Evolutionary conservation across 805 yeast species (phyloP), one percentile per base, ranked within the genome.

Genomic region (Naumovozyma dairenensis): DNA sequence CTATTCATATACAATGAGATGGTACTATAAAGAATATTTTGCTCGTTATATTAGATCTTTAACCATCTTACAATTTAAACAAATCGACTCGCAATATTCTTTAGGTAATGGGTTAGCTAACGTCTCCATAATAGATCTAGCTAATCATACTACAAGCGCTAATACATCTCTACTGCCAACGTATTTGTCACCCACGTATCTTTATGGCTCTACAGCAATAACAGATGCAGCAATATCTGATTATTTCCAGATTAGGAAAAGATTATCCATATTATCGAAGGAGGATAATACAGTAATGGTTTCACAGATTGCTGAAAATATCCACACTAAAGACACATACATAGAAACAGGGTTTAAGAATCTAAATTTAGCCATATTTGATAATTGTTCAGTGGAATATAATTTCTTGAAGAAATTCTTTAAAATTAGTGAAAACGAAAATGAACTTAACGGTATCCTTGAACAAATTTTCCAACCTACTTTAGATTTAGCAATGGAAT

Each of bases 11-110:
- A 89, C 97, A 2, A 87, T 92, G 83, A 66, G 72, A 48, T 92
- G 98, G 98, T 92, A 89, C 60, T 92, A 92, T 55, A 66, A 70
- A 37, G 71, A 80, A 36, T 72, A 81, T 45, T 89, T 87, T 50
- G 75, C 78, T 13, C 73, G 86, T 42, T 87, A 86, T 58, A 57
- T 78, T 25, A 72, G 77, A 40, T 75, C 93, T 1, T 57, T 87
- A 32, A 81, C 81, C 39, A 74, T 74, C 43, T 56, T 85, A 38
- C 72, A 69, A 28, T 43, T 77, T 13, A 65, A 67, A 33, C 59
- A 59, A 16, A 71, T 79, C 6, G 92, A 79, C 41, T 67, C 63
- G 37, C 64, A 64, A 29, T 66, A 67, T 33, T 66, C 80, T 1
- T 59, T 81, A 32, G 85, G 86, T 0, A 62, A 62, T 21, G 56